Conservation (phyloP, 306 rosid species). For the Carpinus viminea region DNA sequence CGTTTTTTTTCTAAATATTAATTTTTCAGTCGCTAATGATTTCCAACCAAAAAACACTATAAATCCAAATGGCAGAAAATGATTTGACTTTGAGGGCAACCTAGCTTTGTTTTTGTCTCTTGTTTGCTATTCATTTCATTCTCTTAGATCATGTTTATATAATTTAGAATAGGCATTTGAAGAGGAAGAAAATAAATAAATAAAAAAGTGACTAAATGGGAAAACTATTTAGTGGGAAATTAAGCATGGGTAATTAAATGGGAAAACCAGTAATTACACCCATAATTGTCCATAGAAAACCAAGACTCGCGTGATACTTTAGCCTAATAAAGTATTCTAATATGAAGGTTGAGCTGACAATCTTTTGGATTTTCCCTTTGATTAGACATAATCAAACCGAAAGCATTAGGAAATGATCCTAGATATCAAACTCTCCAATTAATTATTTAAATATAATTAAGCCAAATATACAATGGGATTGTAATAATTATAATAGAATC, state of each 20-base stretch:
- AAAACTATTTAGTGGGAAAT: too few relatives aligned
- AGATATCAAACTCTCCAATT: constrained; percentile 21
- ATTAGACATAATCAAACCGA: constrained; percentile 43
- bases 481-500: constrained; percentile 30
- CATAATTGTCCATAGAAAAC: constrained; percentile 54
- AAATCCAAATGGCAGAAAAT: background rate
- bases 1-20: too few relatives aligned
- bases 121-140: background rate
- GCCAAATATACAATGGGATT: constrained; percentile 24
- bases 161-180: constrained; percentile 7
- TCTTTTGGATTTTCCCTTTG: constrained; percentile 40
- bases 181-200: constrained; percentile 1
- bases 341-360: constrained; percentile 46
- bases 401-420: constrained; percentile 39
- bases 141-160: background rate
- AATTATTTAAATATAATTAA: constrained; percentile 18
- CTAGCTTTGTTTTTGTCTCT: background rate
- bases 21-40: too few relatives aligned
- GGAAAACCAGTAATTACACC: constrained; percentile 32
- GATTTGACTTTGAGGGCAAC: background rate
- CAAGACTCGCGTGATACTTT: constrained; percentile 57
- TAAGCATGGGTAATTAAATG: constrained; percentile 24
- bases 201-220: background rate
- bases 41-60: too few relatives aligned
- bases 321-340: constrained; percentile 27